These are phyloP conservation scores for Trametes sanguinea DNA, from an alignment of 768 basidiomycete species.

Conservation along the genomic window DNA sequence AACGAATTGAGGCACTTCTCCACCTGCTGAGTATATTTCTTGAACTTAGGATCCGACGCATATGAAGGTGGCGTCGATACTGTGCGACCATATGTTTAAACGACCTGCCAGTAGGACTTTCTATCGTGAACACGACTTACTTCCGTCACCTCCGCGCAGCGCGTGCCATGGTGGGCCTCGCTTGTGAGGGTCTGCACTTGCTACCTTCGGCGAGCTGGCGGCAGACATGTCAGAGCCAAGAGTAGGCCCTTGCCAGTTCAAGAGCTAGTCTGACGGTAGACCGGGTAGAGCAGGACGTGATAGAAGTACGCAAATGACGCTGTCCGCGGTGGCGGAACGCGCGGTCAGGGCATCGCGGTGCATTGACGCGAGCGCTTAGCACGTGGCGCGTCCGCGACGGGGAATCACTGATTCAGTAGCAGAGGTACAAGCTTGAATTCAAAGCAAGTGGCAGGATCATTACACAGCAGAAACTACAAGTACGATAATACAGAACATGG, in stretches of 20 bases:
- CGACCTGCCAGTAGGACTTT: not conserved
- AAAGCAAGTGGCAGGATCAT: no score
- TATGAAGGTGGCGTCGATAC: slow-evolving; percentile 56
- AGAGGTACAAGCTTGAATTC: no score
- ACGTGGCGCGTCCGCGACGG: no score
- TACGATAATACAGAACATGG: not conserved
- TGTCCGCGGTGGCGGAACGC: no score
- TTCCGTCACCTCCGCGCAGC: slow-evolving; percentile 21
- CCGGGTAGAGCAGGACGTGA: not conserved
- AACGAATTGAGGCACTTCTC: slow-evolving; percentile 93
- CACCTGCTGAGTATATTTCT: slow-evolving; percentile 90
- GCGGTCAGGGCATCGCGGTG: no score
- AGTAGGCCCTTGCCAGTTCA: not conserved
- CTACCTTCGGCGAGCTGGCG: slow-evolving; percentile 16
- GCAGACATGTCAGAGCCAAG: slow-evolving; percentile 16
- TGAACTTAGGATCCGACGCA: slow-evolving; percentile 87
- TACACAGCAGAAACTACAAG: no score
- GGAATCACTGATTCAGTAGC: no score
- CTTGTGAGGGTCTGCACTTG: slow-evolving; percentile 10
- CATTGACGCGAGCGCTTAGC: no score
- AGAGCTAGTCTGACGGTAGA: not conserved
- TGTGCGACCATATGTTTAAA: slow-evolving; percentile 25
- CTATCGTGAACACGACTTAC: slow-evolving; percentile 8
- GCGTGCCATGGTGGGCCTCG: slow-evolving; percentile 19
- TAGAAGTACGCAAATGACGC: no score